Base-by-base conservation (phyloP, 2,329 filamentous ascomycete species). In the Fusarium veterinarium region DNA sequence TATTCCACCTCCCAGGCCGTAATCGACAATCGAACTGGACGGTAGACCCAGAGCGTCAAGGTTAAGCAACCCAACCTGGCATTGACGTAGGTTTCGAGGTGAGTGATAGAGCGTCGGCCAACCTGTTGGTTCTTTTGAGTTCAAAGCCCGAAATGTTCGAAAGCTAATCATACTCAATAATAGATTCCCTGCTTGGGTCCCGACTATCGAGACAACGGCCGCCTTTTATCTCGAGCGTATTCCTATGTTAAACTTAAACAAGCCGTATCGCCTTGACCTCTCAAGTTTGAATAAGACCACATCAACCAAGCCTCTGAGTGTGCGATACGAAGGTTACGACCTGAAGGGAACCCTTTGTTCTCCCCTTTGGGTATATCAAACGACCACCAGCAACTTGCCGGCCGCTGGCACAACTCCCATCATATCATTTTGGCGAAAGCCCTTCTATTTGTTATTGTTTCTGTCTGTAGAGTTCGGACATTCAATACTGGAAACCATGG, bases 101-200 rank as follows among this genome's bases (percentile, higher is more conserved):
- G 8, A 25, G 3, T 20, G 19, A 8, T 35, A 19, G 31, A 11
- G 11, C 2, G 1, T 3, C 6, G 4, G 11, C 3, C 8, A 5
- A 8, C 6, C 12, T 10, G 48, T 4, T 35, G 14, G 46, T 20
- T 35, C 17, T 12, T 19, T 35, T 11, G 4, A 35, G n/a, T 51
- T 35, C 16, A 28, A 25, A 20, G 4, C 12, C 17, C 12, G 4
- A 25, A 5, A 14, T 12, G 16, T 51, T 19, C 1, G 12, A 51
- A 51, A 35, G 48, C 30, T 51, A 51, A 33, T 25, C 17, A 25
- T 33, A 11, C n/a, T 5, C 23, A 8, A n/a, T 6, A 16, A 17
- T 9, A 28, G 4, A 35, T n/a, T 4, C 14, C 16, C 23, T 17
- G 14, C 19, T 8, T 46, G 23, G 10, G 13, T 28, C 4, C 40